phyloP scores from a whole-genome alignment of 1,139 yeast species.

The Debaryomyces psychrophilus region DNA sequence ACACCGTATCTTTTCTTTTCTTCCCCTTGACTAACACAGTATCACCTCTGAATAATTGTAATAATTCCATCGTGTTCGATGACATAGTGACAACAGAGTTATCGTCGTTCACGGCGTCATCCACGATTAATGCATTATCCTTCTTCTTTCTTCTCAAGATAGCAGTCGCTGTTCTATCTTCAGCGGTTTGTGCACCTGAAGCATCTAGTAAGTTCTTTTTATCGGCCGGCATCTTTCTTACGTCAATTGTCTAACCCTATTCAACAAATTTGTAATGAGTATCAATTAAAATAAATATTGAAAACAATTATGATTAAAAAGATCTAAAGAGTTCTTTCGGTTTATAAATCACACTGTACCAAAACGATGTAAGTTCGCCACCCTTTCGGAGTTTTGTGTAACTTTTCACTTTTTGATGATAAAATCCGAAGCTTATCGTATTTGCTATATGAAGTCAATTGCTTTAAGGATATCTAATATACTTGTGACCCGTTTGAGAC shows the following conservation, averaged over 20 bases:
- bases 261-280: conserved; percentile 2
- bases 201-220: conserved; percentile 50
- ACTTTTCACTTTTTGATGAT: conserved; percentile 8
- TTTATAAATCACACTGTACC: conserved; percentile 3
- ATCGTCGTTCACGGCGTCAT: conserved; percentile 96
- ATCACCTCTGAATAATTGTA: conserved; percentile 96
- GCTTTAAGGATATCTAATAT: background rate
- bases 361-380: conserved; percentile 11
- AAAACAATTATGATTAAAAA: conserved; percentile 5
- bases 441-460: background rate
- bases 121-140: conserved; percentile 91
- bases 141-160: conserved; percentile 97
- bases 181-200: conserved; percentile 49
- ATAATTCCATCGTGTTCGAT: conserved; percentile 90
- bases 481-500: background rate
- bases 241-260: conserved; percentile 4
- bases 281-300: conserved; percentile 6
- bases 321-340: background rate
- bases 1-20: conserved; percentile 97
- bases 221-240: conserved; percentile 32
- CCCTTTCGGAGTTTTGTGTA: conserved; percentile 13
- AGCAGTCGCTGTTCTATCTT: conserved; percentile 95
- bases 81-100: conserved; percentile 95
- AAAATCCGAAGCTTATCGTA: conserved; percentile 6
- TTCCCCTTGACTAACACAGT: conserved; percentile 97